Evolutionary conservation across 768 basidiomycete genomes (phyloP), one percentile per base, ranked within the genome.

Genomic region (Russula compacta): DNA sequence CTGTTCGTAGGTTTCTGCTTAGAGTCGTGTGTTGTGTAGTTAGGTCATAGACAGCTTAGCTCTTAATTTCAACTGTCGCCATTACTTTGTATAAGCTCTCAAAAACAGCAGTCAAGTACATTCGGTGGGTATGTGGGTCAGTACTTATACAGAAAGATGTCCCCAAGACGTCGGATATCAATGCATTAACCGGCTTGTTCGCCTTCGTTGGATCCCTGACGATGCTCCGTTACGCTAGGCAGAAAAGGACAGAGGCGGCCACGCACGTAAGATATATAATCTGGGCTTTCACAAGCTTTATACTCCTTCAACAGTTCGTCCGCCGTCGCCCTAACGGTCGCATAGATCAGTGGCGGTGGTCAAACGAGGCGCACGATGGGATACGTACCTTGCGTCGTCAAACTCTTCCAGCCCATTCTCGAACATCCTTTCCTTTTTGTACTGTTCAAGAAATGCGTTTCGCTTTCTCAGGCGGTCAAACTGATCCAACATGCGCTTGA

Each of bases 341-440:
- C n/a, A 33, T 39, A 48, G 21, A 42, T 33, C 24, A 46, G 49
- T 42, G 29, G 55, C 29, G 44, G 17, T 21, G 12, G 39, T 58
- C 36, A 62, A 33, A 9, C 17, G 40, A 56, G n/a, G 8, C 9
- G 46, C 21, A 10, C 11, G 52, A 14, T 35, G n/a, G 4, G 32
- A 29, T 9, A 65, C 80, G 61, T 68, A 92, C 93, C 92, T 83
- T n/a, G 97, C 89, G 74, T 97, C 93, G 68, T 98, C 95, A 72
- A 99, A 98, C 74, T 98, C 95, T 65, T 95, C 92, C 65, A 98
- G 72, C 2, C 86, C 86, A 71, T 95, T 87, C 71, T 89, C 87
- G 71, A 99, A 99, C 79, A 95, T 86, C 70, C 88, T 87, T 73
- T 98, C 94, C 71, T 92, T 93, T 78, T 95, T 97, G 78, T 98